phyloP scores from a whole-genome alignment of 2,329 filamentous ascomycete genomes.

The Colletotrichum chlorophyti region DNA sequence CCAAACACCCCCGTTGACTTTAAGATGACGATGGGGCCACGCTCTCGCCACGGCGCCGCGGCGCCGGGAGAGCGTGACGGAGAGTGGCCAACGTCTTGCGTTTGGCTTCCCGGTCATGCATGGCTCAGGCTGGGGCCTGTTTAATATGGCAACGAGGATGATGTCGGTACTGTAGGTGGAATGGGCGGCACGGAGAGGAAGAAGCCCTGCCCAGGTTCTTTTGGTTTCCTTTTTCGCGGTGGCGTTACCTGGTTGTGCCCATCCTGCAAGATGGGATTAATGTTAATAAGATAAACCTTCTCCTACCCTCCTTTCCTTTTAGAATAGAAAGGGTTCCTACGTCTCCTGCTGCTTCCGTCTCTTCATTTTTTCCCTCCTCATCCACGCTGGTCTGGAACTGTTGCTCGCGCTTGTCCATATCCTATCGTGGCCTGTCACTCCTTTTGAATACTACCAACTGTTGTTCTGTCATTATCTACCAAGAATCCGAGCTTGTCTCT shows the following conservation, averaged over 20 bases:
- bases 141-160: slow-evolving; percentile 10
- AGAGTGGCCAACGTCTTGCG: neutral
- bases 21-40: slow-evolving; percentile 26
- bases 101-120: neutral
- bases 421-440: slow-evolving; percentile 14
- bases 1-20: slow-evolving; percentile 16
- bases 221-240: too few relatives aligned
- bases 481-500: neutral
- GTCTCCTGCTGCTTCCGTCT: neutral
- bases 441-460: slow-evolving; percentile 7
- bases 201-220: slow-evolving; percentile 5
- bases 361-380: neutral
- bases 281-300: too few relatives aligned
- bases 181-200: slow-evolving; percentile 1
- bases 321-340: neutral
- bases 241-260: slow-evolving; percentile 4
- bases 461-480: slow-evolving; percentile 2
- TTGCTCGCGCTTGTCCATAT: too few relatives aligned
- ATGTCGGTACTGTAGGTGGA: neutral
- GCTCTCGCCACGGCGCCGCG: slow-evolving; percentile 18
- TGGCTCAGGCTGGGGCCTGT: slow-evolving; percentile 5
- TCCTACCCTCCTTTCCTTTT: neutral
- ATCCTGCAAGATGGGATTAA: too few relatives aligned
- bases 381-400: slow-evolving; percentile 20
- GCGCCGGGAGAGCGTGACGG: slow-evolving; percentile 2